phyloP scores from a whole-genome alignment of 345 rosid species.

The Salix suchowensis region DNA sequence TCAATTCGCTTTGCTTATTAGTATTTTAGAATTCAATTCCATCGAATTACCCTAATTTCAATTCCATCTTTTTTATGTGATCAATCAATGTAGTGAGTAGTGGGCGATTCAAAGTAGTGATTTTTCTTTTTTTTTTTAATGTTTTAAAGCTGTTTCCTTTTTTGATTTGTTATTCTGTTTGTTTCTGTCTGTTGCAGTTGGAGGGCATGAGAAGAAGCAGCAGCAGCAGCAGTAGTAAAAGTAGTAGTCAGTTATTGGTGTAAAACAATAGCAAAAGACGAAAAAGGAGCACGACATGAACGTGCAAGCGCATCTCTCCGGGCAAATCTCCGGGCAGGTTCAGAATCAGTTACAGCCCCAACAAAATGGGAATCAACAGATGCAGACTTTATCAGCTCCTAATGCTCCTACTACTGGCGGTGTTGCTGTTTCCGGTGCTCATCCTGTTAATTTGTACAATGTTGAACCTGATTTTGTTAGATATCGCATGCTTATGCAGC shows the following conservation, averaged over 20 bases:
- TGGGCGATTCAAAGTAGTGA: not conserved
- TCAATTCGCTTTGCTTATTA: not conserved
- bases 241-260: slow-evolving; percentile 4
- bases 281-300: slow-evolving; percentile 36
- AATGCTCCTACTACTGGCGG: slow-evolving; percentile 8
- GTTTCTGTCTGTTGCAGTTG: slow-evolving; percentile 6
- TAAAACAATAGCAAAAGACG: not conserved
- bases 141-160: not conserved
- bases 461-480: slow-evolving; percentile 47
- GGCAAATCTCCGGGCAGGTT: slow-evolving; percentile 56
- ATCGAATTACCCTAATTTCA: not conserved
- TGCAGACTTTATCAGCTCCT: slow-evolving; percentile 44
- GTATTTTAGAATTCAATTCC: not conserved
- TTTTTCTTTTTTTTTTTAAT: not conserved
- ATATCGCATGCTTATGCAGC: slow-evolving; percentile 43
- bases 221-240: slow-evolving; percentile 14
- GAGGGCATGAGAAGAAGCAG: not conserved
- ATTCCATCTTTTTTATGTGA: not conserved
- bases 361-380: slow-evolving; percentile 59
- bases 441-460: slow-evolving; percentile 19
- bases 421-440: slow-evolving; percentile 24
- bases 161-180: not conserved
- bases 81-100: not conserved
- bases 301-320: slow-evolving; percentile 60
- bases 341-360: slow-evolving; percentile 51